Percentiles rank a stretch among this genome's conserved stretches.
Conservation (phyloP, 345 rosid species). For the Carallia brachiata region DNA sequence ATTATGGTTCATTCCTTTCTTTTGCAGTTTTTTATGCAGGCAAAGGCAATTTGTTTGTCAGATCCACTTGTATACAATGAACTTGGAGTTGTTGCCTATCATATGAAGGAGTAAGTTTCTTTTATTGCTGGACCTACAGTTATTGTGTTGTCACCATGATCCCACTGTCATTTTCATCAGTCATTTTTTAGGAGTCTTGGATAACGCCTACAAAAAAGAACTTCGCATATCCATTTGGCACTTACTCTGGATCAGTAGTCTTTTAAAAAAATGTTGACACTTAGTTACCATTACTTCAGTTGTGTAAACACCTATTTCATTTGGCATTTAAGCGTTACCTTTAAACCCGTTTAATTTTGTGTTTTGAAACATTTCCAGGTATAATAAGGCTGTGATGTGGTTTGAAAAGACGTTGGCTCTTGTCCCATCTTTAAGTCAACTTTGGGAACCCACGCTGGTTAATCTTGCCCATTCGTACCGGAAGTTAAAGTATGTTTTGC, state of each 20-base stretch:
- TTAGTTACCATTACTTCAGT: too few species aligned
- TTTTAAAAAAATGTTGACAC: too few species aligned
- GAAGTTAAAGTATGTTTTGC: slow-evolving; percentile 61
- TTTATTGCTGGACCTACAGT: slow-evolving; percentile 1
- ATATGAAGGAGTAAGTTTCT: slow-evolving; percentile 83
- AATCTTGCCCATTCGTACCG: slow-evolving; percentile 90
- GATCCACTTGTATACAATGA: slow-evolving; percentile 97
- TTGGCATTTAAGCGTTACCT: too few species aligned
- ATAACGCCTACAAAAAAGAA: not conserved
- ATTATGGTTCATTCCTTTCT: slow-evolving; percentile 15
- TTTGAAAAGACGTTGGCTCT: slow-evolving; percentile 85
- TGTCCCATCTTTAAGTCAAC: slow-evolving; percentile 70
- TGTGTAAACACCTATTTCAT: too few species aligned
- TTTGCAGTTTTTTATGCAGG: slow-evolving; percentile 88
- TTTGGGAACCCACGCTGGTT: slow-evolving; percentile 88
- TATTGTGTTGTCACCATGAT: not conserved
- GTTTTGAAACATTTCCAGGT: slow-evolving; percentile 51
- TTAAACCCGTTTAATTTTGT: not conserved
- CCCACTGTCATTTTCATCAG: not conserved
- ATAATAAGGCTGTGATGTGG: slow-evolving; percentile 78
- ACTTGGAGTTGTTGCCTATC: slow-evolving; percentile 95
- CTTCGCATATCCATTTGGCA: too few species aligned
- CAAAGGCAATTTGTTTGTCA: slow-evolving; percentile 80
- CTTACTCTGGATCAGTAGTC: too few species aligned
- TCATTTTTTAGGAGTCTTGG: not conserved